phyloP scores from a whole-genome alignment of 2,329 filamentous ascomycete species.

The Verruconis gallopava region DNA sequence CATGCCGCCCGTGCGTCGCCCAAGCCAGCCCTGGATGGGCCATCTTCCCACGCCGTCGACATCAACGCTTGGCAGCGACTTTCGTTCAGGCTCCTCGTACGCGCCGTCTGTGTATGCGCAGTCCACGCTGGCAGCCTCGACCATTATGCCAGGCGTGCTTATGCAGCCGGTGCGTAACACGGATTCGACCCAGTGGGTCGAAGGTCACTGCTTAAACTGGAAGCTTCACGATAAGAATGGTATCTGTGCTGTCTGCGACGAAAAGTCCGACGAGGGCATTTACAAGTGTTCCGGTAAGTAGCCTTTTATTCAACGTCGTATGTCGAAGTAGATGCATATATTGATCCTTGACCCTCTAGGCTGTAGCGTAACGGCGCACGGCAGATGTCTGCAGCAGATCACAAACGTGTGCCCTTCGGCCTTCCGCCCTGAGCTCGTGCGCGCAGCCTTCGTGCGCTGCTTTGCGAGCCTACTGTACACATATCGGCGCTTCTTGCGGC shows the following conservation, averaged over 20 bases:
- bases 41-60: constrained; percentile 54
- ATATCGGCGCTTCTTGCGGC: constrained; percentile 49
- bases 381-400: constrained; percentile 6
- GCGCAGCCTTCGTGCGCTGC: constrained; percentile 55
- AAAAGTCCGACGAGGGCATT: constrained; percentile 58
- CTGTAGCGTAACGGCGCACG: constrained; percentile 37
- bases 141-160: constrained; percentile 74
- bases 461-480: constrained; percentile 58
- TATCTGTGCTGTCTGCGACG: constrained; percentile 62
- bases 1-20: constrained; percentile 47
- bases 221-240: constrained; percentile 45
- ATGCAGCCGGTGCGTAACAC: constrained; percentile 68
- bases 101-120: constrained; percentile 75
- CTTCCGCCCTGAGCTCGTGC: constrained; percentile 53
- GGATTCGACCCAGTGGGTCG: constrained; percentile 69
- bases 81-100: constrained; percentile 43
- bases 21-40: constrained; percentile 54
- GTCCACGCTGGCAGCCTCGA: constrained; percentile 74
- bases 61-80: constrained; percentile 40
- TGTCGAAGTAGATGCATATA: constrained; percentile 6
- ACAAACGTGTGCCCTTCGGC: constrained; percentile 41
- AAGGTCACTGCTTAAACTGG: constrained; percentile 70
- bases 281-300: constrained; percentile 53
- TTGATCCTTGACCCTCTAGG: constrained; percentile 26
- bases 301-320: constrained; percentile 8